Base-by-base conservation (phyloP, 306 rosid species). In the Acacia confusa region DNA sequence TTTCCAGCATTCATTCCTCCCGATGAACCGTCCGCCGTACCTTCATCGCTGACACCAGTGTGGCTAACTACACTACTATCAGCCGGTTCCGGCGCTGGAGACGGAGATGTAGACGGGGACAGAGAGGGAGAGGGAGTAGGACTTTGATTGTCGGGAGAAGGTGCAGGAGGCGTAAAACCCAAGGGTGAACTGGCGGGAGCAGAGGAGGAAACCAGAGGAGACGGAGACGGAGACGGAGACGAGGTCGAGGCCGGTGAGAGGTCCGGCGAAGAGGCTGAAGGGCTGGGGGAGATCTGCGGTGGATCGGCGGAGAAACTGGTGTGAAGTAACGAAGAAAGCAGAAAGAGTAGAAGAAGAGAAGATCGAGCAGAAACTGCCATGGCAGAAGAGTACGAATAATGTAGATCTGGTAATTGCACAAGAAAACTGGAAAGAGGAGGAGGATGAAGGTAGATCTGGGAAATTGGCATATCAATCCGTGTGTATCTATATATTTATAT, bases 1-100 rank as follows among this genome's bases (percentile, higher is more conserved):
- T 93, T 93, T 13, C 91, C 97, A 0, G 82, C 68, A 63, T 87
- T 93, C 91, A 83, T 82, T 75, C 96, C 94, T 1, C 86, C 87
- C 15, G 89, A 84, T 6, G 90, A 85, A 30, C 22, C 20, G 12
- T 55, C 41, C 24, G 34, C 38, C 69, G 63, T 40, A 27, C 2
- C 30, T 43, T 0, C 19, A 13, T 15, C 58, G n/a, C 5, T 22
- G 3, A 83, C 1, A 28, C 22, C 87, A 0, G 76, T 24, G 80
- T 41, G 85, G 52, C 15, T 65, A 9, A 81, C 36, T 67, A 79
- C 85, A 7, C 69, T 6, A 1, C 60, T 68, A 0, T 16, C 80
- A 13, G 83, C 47, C 1, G 75, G 63, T 38, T 27, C 67, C 19
- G 67, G 67, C 24, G 70, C 36, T 2, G 88, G 88, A 43, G 45